phyloP scores from a whole-genome alignment of 192 early-diverging fungal species.

The Mortierella alpina region DNA sequence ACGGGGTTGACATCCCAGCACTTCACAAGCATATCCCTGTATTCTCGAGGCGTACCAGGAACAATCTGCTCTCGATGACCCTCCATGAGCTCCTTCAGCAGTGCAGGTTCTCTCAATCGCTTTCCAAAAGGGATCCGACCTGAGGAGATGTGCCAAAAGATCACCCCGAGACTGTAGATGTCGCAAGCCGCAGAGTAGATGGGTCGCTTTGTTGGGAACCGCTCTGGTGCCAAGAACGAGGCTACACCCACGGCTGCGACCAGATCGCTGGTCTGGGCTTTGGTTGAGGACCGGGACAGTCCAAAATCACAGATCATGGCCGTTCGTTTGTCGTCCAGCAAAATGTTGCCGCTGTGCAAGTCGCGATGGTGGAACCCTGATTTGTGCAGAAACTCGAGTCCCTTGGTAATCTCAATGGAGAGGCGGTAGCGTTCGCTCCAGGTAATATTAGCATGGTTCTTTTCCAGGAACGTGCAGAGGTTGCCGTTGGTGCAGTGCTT shows the following conservation, averaged over 20 bases:
- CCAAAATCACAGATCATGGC: conserved; percentile 56
- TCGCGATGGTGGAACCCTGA: conserved; percentile 57
- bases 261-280: conserved; percentile 29
- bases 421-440: conserved; percentile 52
- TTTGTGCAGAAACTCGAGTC: conserved; percentile 55
- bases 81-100: conserved; percentile 45
- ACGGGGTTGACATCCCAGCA: conserved; percentile 56
- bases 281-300: conserved; percentile 38
- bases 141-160: conserved; percentile 60
- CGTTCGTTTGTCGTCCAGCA: conserved; percentile 50
- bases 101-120: conserved; percentile 38
- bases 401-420: conserved; percentile 52
- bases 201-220: conserved; percentile 34
- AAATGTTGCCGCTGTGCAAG: conserved; percentile 59
- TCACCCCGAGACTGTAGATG: conserved; percentile 58
- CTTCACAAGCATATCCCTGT: conserved; percentile 40
- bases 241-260: conserved; percentile 41
- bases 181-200: conserved; percentile 52
- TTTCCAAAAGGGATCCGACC: conserved; percentile 55
- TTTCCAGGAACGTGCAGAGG: conserved; percentile 43
- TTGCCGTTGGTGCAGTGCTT: conserved; percentile 53
- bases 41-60: conserved; percentile 53
- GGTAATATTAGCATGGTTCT: conserved; percentile 22
- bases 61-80: conserved; percentile 53
- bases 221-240: conserved; percentile 44